Evolutionary conservation across 164 flowering plant species (phyloP), one percentile per base, ranked within the genome.

Genomic region (Litsea cubeba): DNA sequence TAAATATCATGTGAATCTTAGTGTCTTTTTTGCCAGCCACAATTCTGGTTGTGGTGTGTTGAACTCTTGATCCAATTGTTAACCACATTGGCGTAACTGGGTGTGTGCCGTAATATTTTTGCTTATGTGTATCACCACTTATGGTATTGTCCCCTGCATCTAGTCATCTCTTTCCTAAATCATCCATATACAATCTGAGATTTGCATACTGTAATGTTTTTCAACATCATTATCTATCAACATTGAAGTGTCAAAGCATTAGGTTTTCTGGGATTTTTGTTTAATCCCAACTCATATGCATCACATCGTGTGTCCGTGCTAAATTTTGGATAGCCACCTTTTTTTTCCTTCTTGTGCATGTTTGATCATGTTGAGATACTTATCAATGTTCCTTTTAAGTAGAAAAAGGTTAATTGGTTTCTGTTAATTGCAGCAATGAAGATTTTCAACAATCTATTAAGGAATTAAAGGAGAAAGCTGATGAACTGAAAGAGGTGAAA

Each of bases 381-480:
- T 30, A 14, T 32, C 7, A 25, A 66, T 3, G n/a, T 14, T 30
- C n/a, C 20, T 66, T 28, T 15, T 30, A 66, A 28, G 20, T 28
- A 8, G 15, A 66, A 64, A 35, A 49, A 22, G 5, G 11, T 12
- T 71, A 14, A 2, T 69, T 69, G 28, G 10, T 17, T 71, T 70
- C 46, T 24, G n/a, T 46, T 73, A 57, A 11, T 81, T 67, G 57
- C 80, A 92, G 98, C n/a, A 88, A 91, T 84, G 83, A 81, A 26
- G 91, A 91, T 58, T 87, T 95, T 76, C 85, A 91, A 60, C 68
- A 91, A 76, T 80, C 97, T 3, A 84, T 95, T 5, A 88, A 95
- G 83, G 89, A 89, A 60, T 82, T 95, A 62, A 95, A 89, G 81
- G 93, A 90, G 78, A 91, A 88, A 77, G 90, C 95, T n/a, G 91